Base-by-base conservation (phyloP, 495 filamentous ascomycete genomes). In the Talaromyces liani region DNA sequence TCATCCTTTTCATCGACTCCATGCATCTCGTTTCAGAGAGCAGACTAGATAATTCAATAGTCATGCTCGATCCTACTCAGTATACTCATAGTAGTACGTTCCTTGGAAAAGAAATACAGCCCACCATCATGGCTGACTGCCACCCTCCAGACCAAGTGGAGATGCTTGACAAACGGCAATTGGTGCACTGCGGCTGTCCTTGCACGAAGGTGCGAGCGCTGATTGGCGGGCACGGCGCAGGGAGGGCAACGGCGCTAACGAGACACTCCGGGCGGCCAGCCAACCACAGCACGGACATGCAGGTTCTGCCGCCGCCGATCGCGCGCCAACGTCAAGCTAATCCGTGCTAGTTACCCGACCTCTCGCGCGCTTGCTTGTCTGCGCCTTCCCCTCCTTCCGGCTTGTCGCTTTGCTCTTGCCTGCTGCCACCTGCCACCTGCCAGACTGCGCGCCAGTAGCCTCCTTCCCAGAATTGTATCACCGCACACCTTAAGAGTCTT, bases 261-360 rank as follows among this genome's bases (percentile, higher is more conserved):
- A 58, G 12, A 34, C 49, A 20, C 18, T 20, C 18, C 4, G 25
- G n/a, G 24, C 62, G 8, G 24, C 10, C 61, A 63, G 67, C 70
- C 68, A 72, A 71, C 66, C 71, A 71, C n/a, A 64, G 24, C 7
- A 6, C 31, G 58, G 10, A 56, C 62, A 63, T 56, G 65, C 41
- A 18, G 9, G 61, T 31, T 69, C 71, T 69, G 65, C 71, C 73
- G 66, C 68, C 73, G 75, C 72, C 73, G 75, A 77, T 79, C 75
- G 75, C 75, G 75, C 76, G 76, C 73, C 72, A 79, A 78, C 70
- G 67, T 64, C 33, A 57, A 61, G 34, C 70, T 6, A 6, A 16
- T 7, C 53, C 29, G 45, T 27, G 12, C 33, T 63, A 24, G 60
- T 34, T 41, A 20, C 18, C 24, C 60, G 36, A 25, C 39, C 41